phyloP scores from a whole-genome alignment of 495 filamentous ascomycete species.

The Neurospora discreta region DNA sequence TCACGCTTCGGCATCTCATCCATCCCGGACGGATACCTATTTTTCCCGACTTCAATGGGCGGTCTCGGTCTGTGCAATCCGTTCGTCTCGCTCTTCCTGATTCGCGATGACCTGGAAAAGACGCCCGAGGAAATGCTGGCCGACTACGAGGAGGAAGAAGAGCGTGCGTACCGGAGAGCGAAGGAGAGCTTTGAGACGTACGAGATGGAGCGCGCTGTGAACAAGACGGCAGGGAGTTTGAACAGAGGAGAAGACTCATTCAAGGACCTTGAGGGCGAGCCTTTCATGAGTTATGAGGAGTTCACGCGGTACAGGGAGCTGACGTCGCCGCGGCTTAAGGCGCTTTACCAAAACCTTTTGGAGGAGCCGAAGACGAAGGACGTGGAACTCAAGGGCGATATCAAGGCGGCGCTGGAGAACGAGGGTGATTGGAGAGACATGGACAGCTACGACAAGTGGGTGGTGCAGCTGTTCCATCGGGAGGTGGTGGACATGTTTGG shows the following conservation, averaged over 20 bases:
- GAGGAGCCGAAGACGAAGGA: neutral
- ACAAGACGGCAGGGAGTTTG: neutral
- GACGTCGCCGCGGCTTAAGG: conserved; percentile 13
- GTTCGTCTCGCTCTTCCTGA: conserved; percentile 27
- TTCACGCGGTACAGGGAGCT: conserved; percentile 34
- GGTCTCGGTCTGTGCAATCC: conserved; percentile 47
- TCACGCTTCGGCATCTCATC: conserved; percentile 37
- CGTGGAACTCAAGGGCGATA: conserved; percentile 3
- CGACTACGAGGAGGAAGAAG: conserved; percentile 9
- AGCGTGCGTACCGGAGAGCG: conserved; percentile 31
- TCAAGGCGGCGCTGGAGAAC: conserved; percentile 7
- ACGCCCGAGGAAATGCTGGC: conserved; percentile 9
- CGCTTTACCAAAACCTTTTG: conserved; percentile 8
- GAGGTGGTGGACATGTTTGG: conserved; percentile 41
- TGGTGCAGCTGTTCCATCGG: conserved; percentile 36
- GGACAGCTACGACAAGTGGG: conserved; percentile 35
- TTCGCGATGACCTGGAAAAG: conserved; percentile 1
- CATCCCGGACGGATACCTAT: conserved; percentile 56
- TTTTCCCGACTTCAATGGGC: conserved; percentile 38
- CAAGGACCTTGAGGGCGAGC: conserved; percentile 7
- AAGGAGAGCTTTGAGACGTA: conserved; percentile 20
- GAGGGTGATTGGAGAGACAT: conserved; percentile 8
- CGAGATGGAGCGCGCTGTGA: neutral
- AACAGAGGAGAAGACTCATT: conserved; percentile 2
- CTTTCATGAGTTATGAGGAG: conserved; percentile 40